A percentile compares a stretch with the other conserved stretches of the same genome.
Conservation (phyloP, 805 yeast genomes). For the Ogataea neopini region DNA sequence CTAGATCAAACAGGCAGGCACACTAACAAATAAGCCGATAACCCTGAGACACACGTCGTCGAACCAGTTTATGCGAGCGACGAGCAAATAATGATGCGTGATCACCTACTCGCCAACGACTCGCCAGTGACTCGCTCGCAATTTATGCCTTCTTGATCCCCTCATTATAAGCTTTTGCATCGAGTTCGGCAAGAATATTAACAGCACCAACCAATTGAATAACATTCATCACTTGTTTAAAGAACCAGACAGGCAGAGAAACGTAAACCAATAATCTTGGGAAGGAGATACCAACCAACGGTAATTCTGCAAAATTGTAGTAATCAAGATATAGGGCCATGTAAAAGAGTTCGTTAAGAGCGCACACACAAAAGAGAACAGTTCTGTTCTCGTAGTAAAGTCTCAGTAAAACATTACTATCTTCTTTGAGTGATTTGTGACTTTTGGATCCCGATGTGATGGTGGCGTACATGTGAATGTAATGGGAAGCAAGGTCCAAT, state of each 20-base stretch:
- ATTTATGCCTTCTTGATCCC: constrained; percentile 29
- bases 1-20: too few relatives aligned
- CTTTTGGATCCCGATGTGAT: constrained; percentile 73
- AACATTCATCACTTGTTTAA: constrained; percentile 88
- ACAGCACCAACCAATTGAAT: constrained; percentile 90
- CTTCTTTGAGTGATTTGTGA: constrained; percentile 79
- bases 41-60: too few relatives aligned
- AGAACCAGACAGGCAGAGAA: constrained; percentile 83
- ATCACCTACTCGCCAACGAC: background rate
- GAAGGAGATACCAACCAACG: constrained; percentile 36
- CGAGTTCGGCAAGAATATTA: constrained; percentile 71
- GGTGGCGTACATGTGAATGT: constrained; percentile 98
- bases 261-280: constrained; percentile 43
- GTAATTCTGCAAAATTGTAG: constrained; percentile 50
- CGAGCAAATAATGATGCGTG: too few relatives aligned
- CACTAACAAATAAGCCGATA: too few relatives aligned
- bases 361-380: constrained; percentile 86
- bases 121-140: background rate
- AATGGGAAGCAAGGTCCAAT: constrained; percentile 88
- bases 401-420: constrained; percentile 69
- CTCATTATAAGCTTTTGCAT: constrained; percentile 50
- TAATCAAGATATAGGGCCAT: constrained; percentile 82
- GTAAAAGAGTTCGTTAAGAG: constrained; percentile 90
- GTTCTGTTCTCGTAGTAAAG: constrained; percentile 84
- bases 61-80: too few relatives aligned